Evolutionary conservation across 192 early-diverging fungal species (phyloP), one percentile per base, ranked within the genome.

Genomic region (Coemansia reversa): DNA sequence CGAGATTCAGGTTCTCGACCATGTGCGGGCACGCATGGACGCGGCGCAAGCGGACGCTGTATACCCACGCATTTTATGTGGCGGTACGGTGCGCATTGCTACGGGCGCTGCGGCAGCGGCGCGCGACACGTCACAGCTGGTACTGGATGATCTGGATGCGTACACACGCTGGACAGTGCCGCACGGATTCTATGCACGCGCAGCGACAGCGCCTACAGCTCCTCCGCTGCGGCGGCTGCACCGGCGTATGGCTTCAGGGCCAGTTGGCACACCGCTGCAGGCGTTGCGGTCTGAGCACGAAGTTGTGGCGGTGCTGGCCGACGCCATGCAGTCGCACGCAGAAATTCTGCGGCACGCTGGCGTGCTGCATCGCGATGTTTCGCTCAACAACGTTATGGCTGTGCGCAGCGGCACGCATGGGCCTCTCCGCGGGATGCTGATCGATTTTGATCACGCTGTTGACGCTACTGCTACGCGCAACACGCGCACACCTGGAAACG

Each of bases 391-490:
- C 66, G 51, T 81, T 14, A 51, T 81, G 65, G 73, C 66, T 1
- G 72, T 75, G 30, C 62, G 66, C 30, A 11, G 18, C 19, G 54
- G 45, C 45, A 6, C 66, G 5, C 20, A 28, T n/a, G 65, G 69
- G 39, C 33, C 30, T 1, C 25, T 75, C 51, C 64, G 65, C 11
- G 77, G 78, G 6, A 71, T 81, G 73, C 55, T 81, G 27, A 75
- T 81, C 0, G 78, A 81, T 60, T 81, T 70, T 59, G 78, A 81
- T 57, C 67, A 80, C 48, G 68, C 68, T 16, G 55, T 68, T 20
- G 66, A 65, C 22, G 42, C 32, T 2, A 20, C 23, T 9, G 65
- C 64, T 1, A 50, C 45, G 28, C 59, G 69, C 62, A 80, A 75
- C 65, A 25, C 12, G 12, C n/a, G 9, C 16, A 30, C 22, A 1